phyloP scores from a whole-genome alignment of 2,329 filamentous ascomycete species.

The Neopestalotiopsis rosae region DNA sequence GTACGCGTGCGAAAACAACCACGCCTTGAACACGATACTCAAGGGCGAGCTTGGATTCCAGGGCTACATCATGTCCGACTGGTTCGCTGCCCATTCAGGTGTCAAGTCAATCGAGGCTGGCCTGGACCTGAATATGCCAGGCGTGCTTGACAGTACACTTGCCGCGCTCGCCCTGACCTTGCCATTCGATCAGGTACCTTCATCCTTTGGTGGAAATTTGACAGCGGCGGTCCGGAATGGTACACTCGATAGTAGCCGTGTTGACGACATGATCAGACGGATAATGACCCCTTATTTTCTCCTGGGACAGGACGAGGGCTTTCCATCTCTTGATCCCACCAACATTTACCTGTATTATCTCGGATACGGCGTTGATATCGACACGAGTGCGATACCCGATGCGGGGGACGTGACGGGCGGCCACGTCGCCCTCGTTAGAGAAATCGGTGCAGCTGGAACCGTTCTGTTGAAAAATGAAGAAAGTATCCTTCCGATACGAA shows the following conservation, averaged over 20 bases:
- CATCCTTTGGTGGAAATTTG: conserved; percentile 56
- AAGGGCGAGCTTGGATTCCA: conserved; percentile 51
- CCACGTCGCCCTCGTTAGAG: conserved; percentile 74
- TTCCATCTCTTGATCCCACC: too few relatives aligned
- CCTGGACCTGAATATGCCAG: conserved; percentile 75
- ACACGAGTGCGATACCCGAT: conserved; percentile 30
- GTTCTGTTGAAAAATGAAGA: conserved; percentile 72
- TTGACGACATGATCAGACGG: conserved; percentile 60
- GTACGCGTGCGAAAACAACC: conserved; percentile 55
- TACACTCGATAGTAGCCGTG: conserved; percentile 56
- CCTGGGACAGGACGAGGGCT: too few relatives aligned
- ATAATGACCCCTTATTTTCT: too few relatives aligned
- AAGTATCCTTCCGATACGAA: conserved; percentile 51
- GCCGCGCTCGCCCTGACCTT: too few relatives aligned
- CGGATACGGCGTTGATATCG: conserved; percentile 40
- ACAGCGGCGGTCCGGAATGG: conserved; percentile 64
- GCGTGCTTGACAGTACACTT: conserved; percentile 19
- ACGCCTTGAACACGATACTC: conserved; percentile 52
- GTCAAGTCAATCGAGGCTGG: conserved; percentile 67
- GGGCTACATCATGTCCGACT: conserved; percentile 72
- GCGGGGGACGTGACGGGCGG: conserved; percentile 81
- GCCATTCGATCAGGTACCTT: too few relatives aligned
- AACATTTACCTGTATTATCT: conserved; percentile 51
- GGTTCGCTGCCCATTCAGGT: conserved; percentile 69
- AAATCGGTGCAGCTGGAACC: conserved; percentile 78